Conservation (phyloP, 306 rosid genomes). For the Casuarina glauca region DNA sequence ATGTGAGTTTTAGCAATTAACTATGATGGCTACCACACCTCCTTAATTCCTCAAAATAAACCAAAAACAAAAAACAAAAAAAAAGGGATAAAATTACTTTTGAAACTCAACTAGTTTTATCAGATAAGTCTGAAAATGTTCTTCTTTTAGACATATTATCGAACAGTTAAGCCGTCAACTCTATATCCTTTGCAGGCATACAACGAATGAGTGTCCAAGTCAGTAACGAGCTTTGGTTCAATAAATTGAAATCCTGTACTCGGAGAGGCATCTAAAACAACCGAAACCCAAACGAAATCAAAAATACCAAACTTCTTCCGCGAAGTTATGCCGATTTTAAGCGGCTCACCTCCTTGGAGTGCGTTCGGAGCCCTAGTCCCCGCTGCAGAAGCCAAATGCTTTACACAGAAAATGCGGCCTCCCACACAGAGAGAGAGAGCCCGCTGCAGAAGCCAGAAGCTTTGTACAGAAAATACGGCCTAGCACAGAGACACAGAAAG, state of each 20-base stretch:
- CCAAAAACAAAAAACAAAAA: neutral
- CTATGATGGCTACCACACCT: neutral
- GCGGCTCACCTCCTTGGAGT: neutral
- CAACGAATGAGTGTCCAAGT: neutral
- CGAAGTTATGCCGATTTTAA: neutral
- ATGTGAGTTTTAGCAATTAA: neutral
- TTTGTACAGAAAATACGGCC: too few relatives aligned
- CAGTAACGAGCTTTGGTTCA: neutral
- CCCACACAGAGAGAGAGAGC: too few relatives aligned
- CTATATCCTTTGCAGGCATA: neutral
- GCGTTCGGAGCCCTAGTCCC: neutral
- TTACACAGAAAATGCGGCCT: too few relatives aligned
- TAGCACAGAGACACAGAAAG: too few relatives aligned
- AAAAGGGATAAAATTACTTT: neutral
- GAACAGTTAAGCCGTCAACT: neutral
- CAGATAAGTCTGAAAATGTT: neutral
- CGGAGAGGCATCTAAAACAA: neutral
- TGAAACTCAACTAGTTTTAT: neutral
- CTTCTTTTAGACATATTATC: neutral
- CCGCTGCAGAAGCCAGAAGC: neutral
- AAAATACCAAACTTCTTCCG: neutral
- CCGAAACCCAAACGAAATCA: neutral
- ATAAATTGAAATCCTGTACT: neutral
- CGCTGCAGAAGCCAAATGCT: neutral
- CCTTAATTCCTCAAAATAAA: neutral